Base-by-base conservation (phyloP, 805 yeast species). In the Saccharomycopsis guyanensis region DNA sequence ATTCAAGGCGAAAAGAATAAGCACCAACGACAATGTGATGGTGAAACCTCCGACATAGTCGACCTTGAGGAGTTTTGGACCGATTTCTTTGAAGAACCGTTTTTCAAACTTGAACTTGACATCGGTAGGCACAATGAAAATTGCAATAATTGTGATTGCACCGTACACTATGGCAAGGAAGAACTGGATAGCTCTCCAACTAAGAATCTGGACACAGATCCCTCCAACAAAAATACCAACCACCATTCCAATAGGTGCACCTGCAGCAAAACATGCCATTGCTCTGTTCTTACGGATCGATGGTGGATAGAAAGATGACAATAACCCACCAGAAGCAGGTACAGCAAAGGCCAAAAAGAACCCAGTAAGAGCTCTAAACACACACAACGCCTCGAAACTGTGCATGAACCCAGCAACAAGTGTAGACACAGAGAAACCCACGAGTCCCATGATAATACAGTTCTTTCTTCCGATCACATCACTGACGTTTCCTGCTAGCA, bases 171-270 rank as follows among this genome's bases (percentile, higher is more conserved):
- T 71, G 0, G 73, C 59, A 10, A 67, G 46, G 44, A 71, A 69
- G 47, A 50, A 72, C 38, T 71, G 68, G 12, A 63, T 62, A 1
- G 72, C 57, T 44, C 71, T 59, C 76, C 76, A 72, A 43, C 56
- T 59, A 19, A 71, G 52, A 13, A 60, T 56, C 42, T 64, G 57
- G n/a, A 60, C 52, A 50, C 72, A 66, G 7, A 72, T 65, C 42
- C 75, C 77, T 5, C 73, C 74, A 18, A 65, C 50, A 23, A 72
- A 51, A n/a, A 60, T 60, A 0, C 76, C 77, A 16, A 57, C 50
- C 3, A 71, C 69, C 40, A 65, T 68, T 18, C 77, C 77, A 3
- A 69, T 54, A 1, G 77, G 77, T 1, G 75, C 74, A 4, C 77
- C 76, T 2, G 69, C 67, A 6, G 68, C 57, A 49, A 70, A 68